Percentiles rank a stretch among this genome's conserved stretches.
Conservation (phyloP, 2,329 filamentous ascomycete genomes). For the Pyrenophora teres region DNA sequence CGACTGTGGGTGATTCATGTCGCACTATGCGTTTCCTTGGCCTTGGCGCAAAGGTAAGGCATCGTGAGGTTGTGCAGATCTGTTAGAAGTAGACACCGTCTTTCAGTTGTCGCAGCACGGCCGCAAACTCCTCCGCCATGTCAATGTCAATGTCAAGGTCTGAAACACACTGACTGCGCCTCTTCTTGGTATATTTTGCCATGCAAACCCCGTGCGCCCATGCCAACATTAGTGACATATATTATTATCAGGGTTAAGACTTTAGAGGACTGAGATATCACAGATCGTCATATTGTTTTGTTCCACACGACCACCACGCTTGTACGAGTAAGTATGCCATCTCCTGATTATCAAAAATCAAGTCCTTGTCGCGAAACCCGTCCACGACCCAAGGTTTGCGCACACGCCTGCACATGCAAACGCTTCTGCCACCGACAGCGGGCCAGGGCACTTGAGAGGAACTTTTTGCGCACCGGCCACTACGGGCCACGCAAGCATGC, state of each 20-base stretch:
- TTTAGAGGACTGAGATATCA: too few relatives aligned
- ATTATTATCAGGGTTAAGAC: neutral
- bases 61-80: too few relatives aligned
- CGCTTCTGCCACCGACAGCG: neutral
- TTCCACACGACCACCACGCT: neutral
- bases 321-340: neutral
- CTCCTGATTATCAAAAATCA: constrained; percentile 1
- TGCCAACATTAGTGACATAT: neutral
- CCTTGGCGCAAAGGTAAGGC: neutral
- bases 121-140: too few relatives aligned
- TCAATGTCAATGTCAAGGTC: neutral
- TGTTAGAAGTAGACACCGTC: too few relatives aligned
- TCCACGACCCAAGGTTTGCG: neutral
- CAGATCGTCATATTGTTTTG: neutral
- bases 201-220: neutral
- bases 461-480: neutral
- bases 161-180: neutral
- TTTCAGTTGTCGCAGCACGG: neutral
- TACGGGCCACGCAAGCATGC: constrained; percentile 6
- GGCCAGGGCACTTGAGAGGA: neutral
- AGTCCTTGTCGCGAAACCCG: neutral
- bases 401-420: neutral
- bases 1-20: constrained; percentile 1
- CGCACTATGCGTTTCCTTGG: neutral
- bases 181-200: neutral